Base-by-base conservation (phyloP, 768 basidiomycete species). In the Xerocomellus amylosporus region DNA sequence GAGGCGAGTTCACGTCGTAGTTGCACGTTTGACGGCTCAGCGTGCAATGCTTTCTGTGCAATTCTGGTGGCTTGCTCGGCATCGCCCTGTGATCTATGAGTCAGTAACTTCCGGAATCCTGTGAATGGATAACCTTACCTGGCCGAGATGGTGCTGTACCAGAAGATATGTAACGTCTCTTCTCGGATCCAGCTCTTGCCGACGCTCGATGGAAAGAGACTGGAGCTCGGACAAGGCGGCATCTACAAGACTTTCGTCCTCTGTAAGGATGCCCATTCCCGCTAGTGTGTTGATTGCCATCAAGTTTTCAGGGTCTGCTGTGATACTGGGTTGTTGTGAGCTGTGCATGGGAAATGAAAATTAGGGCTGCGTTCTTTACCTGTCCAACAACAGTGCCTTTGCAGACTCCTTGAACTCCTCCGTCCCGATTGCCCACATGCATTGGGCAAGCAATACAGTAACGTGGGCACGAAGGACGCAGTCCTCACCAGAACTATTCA, bases 201-300 rank as follows among this genome's bases (percentile, higher is more conserved):
- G 77, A 58, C 82, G 77, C 54, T 92, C 85, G 17, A 85, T 64
- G 0, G 92, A 81, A 22, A 93, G 74, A 0, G 81, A 74, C 19
- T 87, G 76, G 17, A 96, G 80, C 67, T 97, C 93, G 0, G 88
- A 86, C 13, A 95, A 73, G 0, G 93, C 88, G 2, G 93, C 94
- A 66, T 95, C 91, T 24, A 94, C 78, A 19, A 97, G 78, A 34
- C 78, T 80, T 33, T 88, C 85, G 62, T 96, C 93, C 33, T 78
- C 77, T 4, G 87, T 87, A 49, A 94, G 71, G 51, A 93, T 84
- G 12, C 91, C 93, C 83, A 97, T 93, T n/a, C 88, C 89, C 1
- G 90, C 89, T 1, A 98, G 79, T 0, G 86, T 80, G 43, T 87
- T 90, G 68, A 96, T 88, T 1, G 91, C 92, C 50, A 80, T 77